Evolutionary conservation across 83 land plant genomes (phyloP).

Genomic region (Diphasiastrum complanatum): DNA sequence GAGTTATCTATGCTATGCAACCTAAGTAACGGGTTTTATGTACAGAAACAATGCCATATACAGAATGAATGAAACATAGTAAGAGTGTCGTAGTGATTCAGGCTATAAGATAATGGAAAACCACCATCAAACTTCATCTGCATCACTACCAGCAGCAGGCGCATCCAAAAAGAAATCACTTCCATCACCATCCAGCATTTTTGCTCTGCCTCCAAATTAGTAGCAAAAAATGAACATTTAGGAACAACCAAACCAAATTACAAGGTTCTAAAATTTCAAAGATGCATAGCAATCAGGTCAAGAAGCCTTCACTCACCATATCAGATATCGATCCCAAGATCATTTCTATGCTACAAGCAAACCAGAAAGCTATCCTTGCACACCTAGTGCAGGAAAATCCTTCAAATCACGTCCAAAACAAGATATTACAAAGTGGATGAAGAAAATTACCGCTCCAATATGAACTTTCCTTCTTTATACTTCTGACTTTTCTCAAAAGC

Average conservation of each 20-base stretch:
- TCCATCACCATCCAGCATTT: not conserved
- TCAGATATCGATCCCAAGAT: too few species aligned
- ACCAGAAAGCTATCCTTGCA: too few species aligned
- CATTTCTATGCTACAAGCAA: too few species aligned
- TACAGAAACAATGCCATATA: too few species aligned
- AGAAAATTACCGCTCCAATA: slow-evolving; percentile 32
- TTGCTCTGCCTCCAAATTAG: not conserved
- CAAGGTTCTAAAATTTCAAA: not conserved
- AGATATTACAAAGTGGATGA: not conserved
- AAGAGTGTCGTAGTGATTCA: too few species aligned
- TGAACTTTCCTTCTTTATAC: slow-evolving; percentile 42
- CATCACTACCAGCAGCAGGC: slow-evolving; percentile 8
- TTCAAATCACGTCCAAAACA: too few species aligned
- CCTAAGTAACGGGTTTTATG: too few species aligned
- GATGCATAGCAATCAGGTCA: not conserved
- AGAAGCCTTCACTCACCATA: too few species aligned
- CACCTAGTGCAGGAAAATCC: not conserved
- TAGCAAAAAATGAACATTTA: not conserved
- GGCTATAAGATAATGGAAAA: too few species aligned
- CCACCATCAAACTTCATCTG: too few species aligned
- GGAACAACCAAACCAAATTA: not conserved
- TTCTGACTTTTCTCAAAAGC: slow-evolving; percentile 34
- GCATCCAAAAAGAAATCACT: slow-evolving; percentile 1
- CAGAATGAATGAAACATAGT: too few species aligned
- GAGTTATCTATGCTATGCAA: too few species aligned